Conservation (phyloP, 2,329 filamentous ascomycete genomes). For the Talaromyces sp. region DNA sequence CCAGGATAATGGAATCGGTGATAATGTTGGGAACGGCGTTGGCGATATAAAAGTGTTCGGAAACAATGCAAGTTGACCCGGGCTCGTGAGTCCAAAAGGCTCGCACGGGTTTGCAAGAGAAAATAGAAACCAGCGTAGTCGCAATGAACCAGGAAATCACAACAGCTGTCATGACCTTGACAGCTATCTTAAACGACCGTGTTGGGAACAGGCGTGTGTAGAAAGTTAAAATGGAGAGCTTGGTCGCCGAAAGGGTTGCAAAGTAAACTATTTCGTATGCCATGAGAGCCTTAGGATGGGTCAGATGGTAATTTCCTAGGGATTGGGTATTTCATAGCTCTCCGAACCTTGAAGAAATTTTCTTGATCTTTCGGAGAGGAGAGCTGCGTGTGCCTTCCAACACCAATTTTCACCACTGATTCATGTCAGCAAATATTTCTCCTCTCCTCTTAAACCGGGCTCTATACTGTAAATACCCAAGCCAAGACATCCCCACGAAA, state of each 20-base stretch:
- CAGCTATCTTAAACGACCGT: slow-evolving; percentile 17
- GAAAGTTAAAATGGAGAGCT: slow-evolving; percentile 25
- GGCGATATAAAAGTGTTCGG: slow-evolving; percentile 24
- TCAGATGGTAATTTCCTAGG: background rate
- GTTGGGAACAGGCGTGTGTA: slow-evolving; percentile 25
- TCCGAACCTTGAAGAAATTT: background rate
- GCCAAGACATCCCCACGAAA: background rate
- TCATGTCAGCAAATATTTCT: background rate
- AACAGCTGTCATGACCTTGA: slow-evolving; percentile 18
- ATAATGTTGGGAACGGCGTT: slow-evolving; percentile 27
- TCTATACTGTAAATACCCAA: background rate
- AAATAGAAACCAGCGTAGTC: slow-evolving; percentile 16
- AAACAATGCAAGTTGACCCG: slow-evolving; percentile 22
- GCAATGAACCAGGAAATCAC: slow-evolving; percentile 21
- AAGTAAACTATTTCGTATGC: slow-evolving; percentile 26
- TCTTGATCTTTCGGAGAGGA: background rate
- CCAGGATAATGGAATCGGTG: slow-evolving; percentile 23
- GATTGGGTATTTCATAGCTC: background rate
- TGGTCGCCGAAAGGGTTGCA: slow-evolving; percentile 20
- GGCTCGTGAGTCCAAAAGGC: slow-evolving; percentile 24
- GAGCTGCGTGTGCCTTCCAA: background rate
- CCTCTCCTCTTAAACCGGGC: background rate
- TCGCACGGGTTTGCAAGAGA: slow-evolving; percentile 22
- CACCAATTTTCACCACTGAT: background rate
- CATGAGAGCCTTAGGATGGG: slow-evolving; percentile 7